Evolutionary conservation across 2,329 filamentous ascomycete species (phyloP).

Genomic region (Penicillium sp.): DNA sequence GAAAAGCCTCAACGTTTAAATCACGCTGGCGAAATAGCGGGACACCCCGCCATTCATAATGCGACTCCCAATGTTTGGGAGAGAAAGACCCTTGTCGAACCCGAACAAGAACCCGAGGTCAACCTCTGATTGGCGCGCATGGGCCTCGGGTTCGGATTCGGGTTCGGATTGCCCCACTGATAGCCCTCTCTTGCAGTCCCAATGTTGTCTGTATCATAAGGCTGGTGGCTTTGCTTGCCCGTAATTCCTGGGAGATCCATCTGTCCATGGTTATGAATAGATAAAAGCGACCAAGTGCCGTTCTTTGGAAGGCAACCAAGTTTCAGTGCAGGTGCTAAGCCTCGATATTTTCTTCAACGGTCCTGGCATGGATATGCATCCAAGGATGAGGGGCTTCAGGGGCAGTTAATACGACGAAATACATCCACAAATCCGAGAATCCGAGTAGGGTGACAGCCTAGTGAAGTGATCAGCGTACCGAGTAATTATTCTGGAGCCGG

Average conservation of each 20-base stretch:
- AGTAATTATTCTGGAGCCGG: neutral
- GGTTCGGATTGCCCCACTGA: conserved; percentile 2
- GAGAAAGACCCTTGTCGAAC: no score
- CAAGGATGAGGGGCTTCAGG: neutral
- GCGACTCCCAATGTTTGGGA: no score
- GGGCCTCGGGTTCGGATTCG: conserved; percentile 9
- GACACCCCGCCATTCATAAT: no score
- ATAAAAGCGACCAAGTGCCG: neutral
- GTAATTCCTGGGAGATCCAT: neutral
- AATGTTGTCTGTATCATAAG: no score
- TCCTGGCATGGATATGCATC: neutral
- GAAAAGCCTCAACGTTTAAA: no score
- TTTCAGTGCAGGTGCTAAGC: neutral
- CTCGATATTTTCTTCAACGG: neutral
- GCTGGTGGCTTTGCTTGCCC: neutral
- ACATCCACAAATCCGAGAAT: neutral
- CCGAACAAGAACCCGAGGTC: conserved; percentile 6
- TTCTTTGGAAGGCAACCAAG: neutral
- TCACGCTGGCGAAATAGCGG: no score
- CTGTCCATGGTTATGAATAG: neutral
- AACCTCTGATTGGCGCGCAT: no score
- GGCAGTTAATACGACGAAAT: neutral
- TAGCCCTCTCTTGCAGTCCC: neutral
- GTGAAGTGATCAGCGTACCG: neutral
- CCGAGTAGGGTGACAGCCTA: neutral